Evolutionary conservation across 257 asterid genomes (phyloP).

Genomic region (Asclepias syriaca): DNA sequence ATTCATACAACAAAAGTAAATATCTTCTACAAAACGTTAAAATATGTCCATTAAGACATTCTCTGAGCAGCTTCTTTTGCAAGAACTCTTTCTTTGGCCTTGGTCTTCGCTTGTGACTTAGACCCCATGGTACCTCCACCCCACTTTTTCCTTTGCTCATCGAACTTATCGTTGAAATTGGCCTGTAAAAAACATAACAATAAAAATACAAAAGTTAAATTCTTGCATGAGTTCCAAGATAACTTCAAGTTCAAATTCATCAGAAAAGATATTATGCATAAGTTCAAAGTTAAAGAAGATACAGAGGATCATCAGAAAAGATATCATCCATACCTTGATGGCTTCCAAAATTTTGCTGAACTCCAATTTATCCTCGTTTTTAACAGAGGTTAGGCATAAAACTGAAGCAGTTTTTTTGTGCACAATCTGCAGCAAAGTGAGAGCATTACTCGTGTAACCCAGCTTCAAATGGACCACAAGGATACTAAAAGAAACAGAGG

Average conservation of each 20-base stretch:
- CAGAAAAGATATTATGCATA: not conserved
- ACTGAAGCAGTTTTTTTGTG: slow-evolving; percentile 25
- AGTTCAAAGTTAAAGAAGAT: no score
- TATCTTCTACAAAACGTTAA: not conserved
- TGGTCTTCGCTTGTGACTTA: slow-evolving; percentile 43
- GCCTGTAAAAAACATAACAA: slow-evolving; percentile 21
- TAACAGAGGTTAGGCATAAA: slow-evolving; percentile 19
- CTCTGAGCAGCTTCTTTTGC: slow-evolving; percentile 23
- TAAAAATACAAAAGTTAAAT: not conserved
- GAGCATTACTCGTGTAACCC: not conserved
- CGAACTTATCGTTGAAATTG: slow-evolving; percentile 43
- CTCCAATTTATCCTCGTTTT: slow-evolving; percentile 23
- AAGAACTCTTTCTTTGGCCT: slow-evolving; percentile 42
- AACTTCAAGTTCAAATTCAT: not conserved
- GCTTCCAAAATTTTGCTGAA: slow-evolving; percentile 25
- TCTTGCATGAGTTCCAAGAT: not conserved
- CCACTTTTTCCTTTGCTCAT: slow-evolving; percentile 38
- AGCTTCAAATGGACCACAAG: not conserved
- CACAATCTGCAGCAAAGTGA: slow-evolving; percentile 11
- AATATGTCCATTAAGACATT: slow-evolving; percentile 3
- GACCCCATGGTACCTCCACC: slow-evolving; percentile 50
- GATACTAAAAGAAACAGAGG: not conserved
- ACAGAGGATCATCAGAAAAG: not conserved
- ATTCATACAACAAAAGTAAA: not conserved
- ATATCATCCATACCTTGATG: slow-evolving; percentile 13